These are phyloP conservation scores for Aspergillus fumigatus DNA, from an alignment of 2,329 filamentous ascomycete genomes.

Conservation along the genomic window DNA sequence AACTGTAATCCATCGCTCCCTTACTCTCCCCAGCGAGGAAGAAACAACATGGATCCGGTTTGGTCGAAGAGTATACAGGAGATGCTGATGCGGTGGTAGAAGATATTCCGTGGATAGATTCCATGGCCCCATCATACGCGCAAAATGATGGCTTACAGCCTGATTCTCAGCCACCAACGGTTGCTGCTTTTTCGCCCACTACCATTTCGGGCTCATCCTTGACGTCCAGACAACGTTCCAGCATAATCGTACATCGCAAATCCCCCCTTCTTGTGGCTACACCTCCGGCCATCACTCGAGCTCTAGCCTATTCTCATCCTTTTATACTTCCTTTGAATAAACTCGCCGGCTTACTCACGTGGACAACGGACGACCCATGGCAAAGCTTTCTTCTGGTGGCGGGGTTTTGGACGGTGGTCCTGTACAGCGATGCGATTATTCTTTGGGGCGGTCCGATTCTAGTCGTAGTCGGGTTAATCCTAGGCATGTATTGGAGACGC, in stretches of 20 bases:
- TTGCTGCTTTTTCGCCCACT: constrained; percentile 84
- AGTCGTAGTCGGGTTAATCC: constrained; percentile 71
- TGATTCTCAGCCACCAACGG: constrained; percentile 60
- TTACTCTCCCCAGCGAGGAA: neutral
- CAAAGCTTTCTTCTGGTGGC: constrained; percentile 89
- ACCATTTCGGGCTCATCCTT: constrained; percentile 66
- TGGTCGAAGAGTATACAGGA: constrained; percentile 1
- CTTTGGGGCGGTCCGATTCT: constrained; percentile 78
- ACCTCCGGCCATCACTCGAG: constrained; percentile 88
- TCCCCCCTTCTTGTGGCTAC: constrained; percentile 89
- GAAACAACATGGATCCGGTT: neutral
- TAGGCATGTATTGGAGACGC: constrained; percentile 86
- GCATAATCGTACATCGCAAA: constrained; percentile 94
- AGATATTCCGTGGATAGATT: constrained; percentile 52
- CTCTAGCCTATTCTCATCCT: constrained; percentile 91
- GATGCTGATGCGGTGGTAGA: constrained; percentile 25
- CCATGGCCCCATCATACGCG: constrained; percentile 45
- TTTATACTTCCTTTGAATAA: constrained; percentile 88
- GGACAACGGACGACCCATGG: constrained; percentile 92
- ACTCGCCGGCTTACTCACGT: constrained; percentile 78
- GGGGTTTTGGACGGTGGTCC: constrained; percentile 75
- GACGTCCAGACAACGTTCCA: constrained; percentile 73
- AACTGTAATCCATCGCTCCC: neutral
- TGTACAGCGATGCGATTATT: constrained; percentile 83
- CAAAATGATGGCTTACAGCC: constrained; percentile 35